Base-by-base conservation (phyloP, 1,284 basidiomycete genomes). In the Leccinum colubrinum region DNA sequence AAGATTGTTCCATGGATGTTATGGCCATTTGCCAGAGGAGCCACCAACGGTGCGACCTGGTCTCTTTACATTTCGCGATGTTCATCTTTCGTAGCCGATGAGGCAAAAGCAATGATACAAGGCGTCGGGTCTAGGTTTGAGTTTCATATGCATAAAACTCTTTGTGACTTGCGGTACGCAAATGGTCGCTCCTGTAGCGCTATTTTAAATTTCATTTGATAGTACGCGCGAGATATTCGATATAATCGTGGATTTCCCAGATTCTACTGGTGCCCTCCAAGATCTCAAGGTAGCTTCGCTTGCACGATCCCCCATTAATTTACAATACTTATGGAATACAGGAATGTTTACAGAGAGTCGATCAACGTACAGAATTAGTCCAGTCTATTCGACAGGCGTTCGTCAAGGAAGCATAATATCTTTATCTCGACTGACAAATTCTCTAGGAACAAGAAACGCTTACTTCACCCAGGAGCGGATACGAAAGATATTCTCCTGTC, bases 381-480 rank as follows among this genome's bases (percentile, higher is more conserved):
- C 81, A 82, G 58, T 79, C 84, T 12, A 78, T 96, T 20, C 86
- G 91, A 35, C 84, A 83, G 78, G 83, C 86, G 90, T 93, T 64
- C 63, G 87, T 72, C 20, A 52, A 46, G 33, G 6, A 5, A 2
- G 37, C 20, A 55, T 55, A 11, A n/a, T 52, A 25, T 52, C 53
- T 52, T 61, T 37, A 51, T 52, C 22, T 17, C 60, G 17, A 55
- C 56, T 63, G 50, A 66, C 50, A 46, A 8, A 25, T 56, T 57
- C 14, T 62, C 3, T 67, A 95, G 94, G 27, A 94, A 94, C 68
- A 83, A 85, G 58, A 91, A 88, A 70, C 91, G 97, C 3, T 83
- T 99, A 0, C 85, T 99, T 12, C 97, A 99, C 72, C 97, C 97
- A 0, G 97, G 96, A 8, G 95, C 95, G 2, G 95, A 96, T 66